Evolutionary conservation across 495 filamentous ascomycete genomes (phyloP).

Genomic region (Aspergillus conjunctus): DNA sequence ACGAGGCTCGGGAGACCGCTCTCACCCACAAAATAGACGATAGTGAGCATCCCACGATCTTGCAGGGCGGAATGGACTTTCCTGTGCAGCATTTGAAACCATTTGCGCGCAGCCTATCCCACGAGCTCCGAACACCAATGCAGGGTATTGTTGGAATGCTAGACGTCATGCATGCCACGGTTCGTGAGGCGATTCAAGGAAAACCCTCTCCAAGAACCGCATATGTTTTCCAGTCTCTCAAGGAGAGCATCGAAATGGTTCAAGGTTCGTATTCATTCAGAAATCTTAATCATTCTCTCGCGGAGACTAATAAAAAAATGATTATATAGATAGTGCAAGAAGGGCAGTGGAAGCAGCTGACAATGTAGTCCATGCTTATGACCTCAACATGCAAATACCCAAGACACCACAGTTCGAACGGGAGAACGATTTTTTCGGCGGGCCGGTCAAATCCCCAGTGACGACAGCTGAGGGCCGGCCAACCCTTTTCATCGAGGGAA

Average conservation of each 20-base stretch:
- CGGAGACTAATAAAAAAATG: background rate
- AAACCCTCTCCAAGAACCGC: slow-evolving; percentile 53
- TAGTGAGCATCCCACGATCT: slow-evolving; percentile 24
- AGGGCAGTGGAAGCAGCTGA: slow-evolving; percentile 80
- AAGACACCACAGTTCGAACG: slow-evolving; percentile 54
- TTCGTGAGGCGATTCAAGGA: slow-evolving; percentile 66
- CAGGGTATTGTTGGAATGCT: slow-evolving; percentile 85
- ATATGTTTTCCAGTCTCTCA: slow-evolving; percentile 63
- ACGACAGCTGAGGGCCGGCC: slow-evolving; percentile 35
- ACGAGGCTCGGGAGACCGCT: slow-evolving; percentile 26
- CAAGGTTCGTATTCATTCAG: slow-evolving; percentile 45
- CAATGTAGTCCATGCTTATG: slow-evolving; percentile 86
- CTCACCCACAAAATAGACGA: slow-evolving; percentile 40
- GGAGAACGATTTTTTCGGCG: slow-evolving; percentile 37
- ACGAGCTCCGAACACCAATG: slow-evolving; percentile 82
- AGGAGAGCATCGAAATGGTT: slow-evolving; percentile 74
- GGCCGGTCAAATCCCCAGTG: slow-evolving; percentile 23
- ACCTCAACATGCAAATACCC: slow-evolving; percentile 81
- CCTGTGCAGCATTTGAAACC: slow-evolving; percentile 71
- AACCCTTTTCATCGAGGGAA: slow-evolving; percentile 48
- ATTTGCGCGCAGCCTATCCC: slow-evolving; percentile 76
- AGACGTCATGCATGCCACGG: slow-evolving; percentile 81
- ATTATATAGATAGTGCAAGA: slow-evolving; percentile 64
- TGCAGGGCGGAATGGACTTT: slow-evolving; percentile 33
- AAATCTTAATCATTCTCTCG: background rate